A percentile compares a stretch with the other conserved stretches of the same genome.
These are phyloP conservation scores for Aspergillus fumigatus DNA, from an alignment of 2,329 filamentous ascomycete genomes.

Conservation along the genomic window DNA sequence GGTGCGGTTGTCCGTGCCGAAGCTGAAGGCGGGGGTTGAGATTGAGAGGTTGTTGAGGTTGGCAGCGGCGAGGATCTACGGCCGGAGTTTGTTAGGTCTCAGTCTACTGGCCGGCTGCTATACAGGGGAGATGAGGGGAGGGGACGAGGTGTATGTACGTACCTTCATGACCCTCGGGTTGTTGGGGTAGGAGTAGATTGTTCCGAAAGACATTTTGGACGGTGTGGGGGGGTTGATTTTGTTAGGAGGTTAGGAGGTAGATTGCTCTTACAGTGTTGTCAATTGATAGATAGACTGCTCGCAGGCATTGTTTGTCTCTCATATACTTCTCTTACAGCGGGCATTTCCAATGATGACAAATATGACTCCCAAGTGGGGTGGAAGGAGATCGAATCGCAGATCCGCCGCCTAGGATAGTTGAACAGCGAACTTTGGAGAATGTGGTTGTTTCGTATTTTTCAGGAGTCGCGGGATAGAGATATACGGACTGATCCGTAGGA, in stretches of 20 bases:
- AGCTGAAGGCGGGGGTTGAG: constrained; percentile 34
- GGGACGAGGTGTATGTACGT: no score
- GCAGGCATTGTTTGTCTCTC: not conserved
- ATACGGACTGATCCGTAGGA: no score
- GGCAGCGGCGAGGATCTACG: constrained; percentile 26
- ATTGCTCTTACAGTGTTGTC: no score
- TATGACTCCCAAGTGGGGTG: not conserved
- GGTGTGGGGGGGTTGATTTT: not conserved
- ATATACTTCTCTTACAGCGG: not conserved
- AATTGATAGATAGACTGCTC: no score
- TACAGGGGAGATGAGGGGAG: no score
- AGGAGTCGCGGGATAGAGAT: no score
- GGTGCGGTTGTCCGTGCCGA: constrained; percentile 41
- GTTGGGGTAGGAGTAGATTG: constrained; percentile 16
- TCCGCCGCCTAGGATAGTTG: not conserved
- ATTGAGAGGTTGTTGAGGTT: constrained; percentile 35
- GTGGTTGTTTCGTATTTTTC: no score
- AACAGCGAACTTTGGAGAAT: no score
- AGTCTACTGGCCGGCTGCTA: no score
- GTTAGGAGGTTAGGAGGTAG: no score
- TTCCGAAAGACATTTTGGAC: constrained; percentile 9
- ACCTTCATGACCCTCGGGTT: constrained; percentile 19
- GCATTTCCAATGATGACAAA: not conserved
- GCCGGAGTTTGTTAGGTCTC: not conserved
- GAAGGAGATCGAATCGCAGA: not conserved